Percentiles rank a stretch among this genome's conserved stretches.
Evolutionary conservation across 495 filamentous ascomycete genomes (phyloP).

Genomic region (Penicillium longicatenatum): DNA sequence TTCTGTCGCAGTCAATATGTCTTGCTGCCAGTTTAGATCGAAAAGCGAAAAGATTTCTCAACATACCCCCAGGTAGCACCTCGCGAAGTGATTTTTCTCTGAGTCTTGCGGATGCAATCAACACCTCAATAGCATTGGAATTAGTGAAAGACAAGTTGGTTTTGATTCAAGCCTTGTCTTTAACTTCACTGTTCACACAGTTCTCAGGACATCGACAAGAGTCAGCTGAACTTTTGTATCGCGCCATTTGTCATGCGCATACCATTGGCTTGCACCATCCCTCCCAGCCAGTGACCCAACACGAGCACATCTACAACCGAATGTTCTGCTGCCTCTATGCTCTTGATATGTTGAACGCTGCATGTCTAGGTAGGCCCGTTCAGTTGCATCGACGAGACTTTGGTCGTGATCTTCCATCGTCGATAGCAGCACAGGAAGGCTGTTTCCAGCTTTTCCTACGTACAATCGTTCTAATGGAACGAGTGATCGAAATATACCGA

Average conservation of each 20-base stretch:
- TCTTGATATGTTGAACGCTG: constrained; percentile 4
- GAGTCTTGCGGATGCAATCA: constrained; percentile 5
- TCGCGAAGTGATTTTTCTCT: constrained; percentile 3
- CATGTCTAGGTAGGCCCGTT: constrained; percentile 6
- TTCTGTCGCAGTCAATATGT: constrained; percentile 4
- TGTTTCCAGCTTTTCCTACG: constrained; percentile 9
- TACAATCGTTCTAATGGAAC: constrained; percentile 4
- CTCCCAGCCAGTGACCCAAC: not conserved
- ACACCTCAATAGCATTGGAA: constrained; percentile 2
- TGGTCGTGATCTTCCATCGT: not conserved
- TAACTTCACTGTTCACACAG: constrained; percentile 6
- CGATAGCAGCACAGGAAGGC: constrained; percentile 3
- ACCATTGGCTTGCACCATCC: constrained; percentile 7
- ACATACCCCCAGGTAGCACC: not conserved
- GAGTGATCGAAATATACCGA: constrained; percentile 4
- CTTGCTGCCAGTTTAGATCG: constrained; percentile 5
- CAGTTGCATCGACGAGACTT: constrained; percentile 8
- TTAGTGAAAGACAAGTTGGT: constrained; percentile 7
- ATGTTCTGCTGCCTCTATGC: constrained; percentile 10
- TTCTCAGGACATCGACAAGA: constrained; percentile 11
- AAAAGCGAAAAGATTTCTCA: constrained; percentile 1
- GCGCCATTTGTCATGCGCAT: constrained; percentile 6
- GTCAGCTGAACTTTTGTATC: constrained; percentile 9
- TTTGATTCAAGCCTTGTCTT: constrained; percentile 8
- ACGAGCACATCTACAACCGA: not conserved